Percentiles rank a stretch among this genome's conserved stretches.
phyloP scores from a whole-genome alignment of 305 asterid genomes.

The Fraxinus baroniana region DNA sequence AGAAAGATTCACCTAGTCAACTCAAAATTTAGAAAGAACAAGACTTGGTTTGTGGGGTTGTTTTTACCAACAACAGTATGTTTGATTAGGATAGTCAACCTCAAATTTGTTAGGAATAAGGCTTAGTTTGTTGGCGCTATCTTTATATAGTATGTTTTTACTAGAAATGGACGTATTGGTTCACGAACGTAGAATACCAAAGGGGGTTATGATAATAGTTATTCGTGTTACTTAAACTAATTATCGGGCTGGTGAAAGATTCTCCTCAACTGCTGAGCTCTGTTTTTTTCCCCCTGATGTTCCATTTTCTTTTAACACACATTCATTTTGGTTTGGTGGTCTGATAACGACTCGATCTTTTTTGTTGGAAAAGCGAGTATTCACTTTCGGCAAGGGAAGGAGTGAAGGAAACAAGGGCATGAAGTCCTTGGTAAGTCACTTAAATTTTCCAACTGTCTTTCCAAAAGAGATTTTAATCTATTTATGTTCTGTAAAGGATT shows the following conservation, averaged over 20 bases:
- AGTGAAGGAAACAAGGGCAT: constrained; percentile 94
- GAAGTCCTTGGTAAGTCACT: constrained; percentile 78
- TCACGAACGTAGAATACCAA: no score
- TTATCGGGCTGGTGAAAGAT: not conserved
- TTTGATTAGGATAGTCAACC: not conserved
- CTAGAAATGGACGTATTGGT: no score
- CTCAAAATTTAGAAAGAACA: not conserved
- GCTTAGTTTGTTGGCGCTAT: not conserved
- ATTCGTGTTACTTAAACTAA: not conserved
- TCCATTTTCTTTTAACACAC: not conserved
- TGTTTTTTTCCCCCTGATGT: not conserved
- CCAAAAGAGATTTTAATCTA: not conserved
- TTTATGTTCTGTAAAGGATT: not conserved
- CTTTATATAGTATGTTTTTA: not conserved
- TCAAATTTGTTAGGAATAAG: not conserved
- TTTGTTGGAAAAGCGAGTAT: constrained; percentile 60
- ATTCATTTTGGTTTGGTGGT: constrained; percentile 6
- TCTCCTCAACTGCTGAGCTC: not conserved
- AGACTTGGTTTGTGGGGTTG: not conserved
- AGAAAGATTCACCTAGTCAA: not conserved
- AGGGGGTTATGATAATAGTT: not conserved
- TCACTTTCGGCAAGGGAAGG: constrained; percentile 87
- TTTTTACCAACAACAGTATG: not conserved
- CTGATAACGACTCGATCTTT: constrained; percentile 3
- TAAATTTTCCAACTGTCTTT: not conserved